phyloP scores from a whole-genome alignment of 208 protist genomes.

The Borovskyia barvae region DNA sequence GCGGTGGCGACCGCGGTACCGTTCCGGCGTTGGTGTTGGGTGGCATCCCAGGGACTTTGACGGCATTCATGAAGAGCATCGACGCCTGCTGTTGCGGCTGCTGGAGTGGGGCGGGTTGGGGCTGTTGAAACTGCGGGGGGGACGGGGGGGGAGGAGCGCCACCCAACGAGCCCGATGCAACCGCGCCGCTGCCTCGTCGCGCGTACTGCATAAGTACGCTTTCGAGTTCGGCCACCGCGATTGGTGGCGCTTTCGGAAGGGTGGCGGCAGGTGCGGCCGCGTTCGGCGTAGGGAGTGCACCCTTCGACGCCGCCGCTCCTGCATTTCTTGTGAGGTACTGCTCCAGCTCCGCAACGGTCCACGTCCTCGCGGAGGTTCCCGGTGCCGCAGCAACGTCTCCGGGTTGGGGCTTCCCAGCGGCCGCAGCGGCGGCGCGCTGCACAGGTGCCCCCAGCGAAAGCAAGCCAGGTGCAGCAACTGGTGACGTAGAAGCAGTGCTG shows the following conservation, averaged over 20 bases:
- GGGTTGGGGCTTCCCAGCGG: too few species aligned
- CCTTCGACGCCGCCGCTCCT: too few species aligned
- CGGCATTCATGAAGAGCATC: constrained; percentile 13
- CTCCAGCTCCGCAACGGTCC: constrained; percentile 65
- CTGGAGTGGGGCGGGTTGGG: constrained; percentile 1
- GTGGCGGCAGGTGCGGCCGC: background rate
- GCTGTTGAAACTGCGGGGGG: constrained; percentile 16
- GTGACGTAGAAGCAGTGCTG: background rate
- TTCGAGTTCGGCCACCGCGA: constrained; percentile 63
- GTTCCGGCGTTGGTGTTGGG: background rate
- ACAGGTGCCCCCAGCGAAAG: too few species aligned
- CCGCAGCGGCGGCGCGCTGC: background rate
- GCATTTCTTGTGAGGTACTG: constrained; percentile 43
- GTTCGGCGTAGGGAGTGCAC: background rate
- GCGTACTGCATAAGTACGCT: constrained; percentile 46
- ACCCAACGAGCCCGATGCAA: background rate
- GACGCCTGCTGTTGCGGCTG: constrained; percentile 2
- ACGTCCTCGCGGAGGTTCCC: constrained; percentile 15
- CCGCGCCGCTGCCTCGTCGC: constrained; percentile 13
- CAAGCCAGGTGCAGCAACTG: too few species aligned
- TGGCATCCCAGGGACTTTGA: constrained; percentile 4
- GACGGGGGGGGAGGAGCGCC: background rate
- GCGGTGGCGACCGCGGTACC: constrained; percentile 18
- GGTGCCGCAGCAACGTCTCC: background rate
- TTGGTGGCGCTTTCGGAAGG: constrained; percentile 17